Conservation (phyloP, 257 asterid species). For the Solanum medicagineum region DNA sequence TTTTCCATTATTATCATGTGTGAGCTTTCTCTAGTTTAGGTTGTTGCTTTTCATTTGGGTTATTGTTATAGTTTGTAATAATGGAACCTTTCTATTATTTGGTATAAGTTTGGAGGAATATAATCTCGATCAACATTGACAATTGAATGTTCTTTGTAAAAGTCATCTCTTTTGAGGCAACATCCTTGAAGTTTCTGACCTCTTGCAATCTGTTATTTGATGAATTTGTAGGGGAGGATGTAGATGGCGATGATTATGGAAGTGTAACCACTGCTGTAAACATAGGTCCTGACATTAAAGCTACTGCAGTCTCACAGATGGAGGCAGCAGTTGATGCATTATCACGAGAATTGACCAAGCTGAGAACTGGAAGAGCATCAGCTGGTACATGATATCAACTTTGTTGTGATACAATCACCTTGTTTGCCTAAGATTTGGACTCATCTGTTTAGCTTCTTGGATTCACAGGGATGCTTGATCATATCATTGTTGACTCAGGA, state of each 20-base stretch:
- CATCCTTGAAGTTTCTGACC: not conserved
- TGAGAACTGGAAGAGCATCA: constrained; percentile 93
- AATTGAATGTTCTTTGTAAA: not conserved
- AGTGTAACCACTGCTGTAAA: constrained; percentile 12
- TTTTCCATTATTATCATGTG: not conserved
- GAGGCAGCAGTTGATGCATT: constrained; percentile 74
- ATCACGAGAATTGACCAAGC: constrained; percentile 71
- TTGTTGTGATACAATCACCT: not conserved
- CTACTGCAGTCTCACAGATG: constrained; percentile 57
- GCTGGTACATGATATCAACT: constrained; percentile 28
- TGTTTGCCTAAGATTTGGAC: not conserved
- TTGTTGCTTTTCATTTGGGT: not conserved
- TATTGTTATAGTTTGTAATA: not conserved
- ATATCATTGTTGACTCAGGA: constrained; percentile 70
- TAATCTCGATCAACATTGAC: not conserved
- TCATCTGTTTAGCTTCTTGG: not conserved
- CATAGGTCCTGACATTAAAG: constrained; percentile 37
- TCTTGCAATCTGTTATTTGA: not conserved
- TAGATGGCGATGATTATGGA: constrained; percentile 26
- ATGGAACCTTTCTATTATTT: not conserved
- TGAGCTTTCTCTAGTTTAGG: not conserved
- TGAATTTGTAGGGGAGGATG: constrained; percentile 21
- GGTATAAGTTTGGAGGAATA: not conserved
- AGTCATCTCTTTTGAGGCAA: not conserved
- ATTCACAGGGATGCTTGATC: constrained; percentile 86